A percentile compares a stretch with the other conserved stretches of the same genome.
Conservation (phyloP, 2,329 filamentous ascomycete species). For the Sarocladium oryzae region DNA sequence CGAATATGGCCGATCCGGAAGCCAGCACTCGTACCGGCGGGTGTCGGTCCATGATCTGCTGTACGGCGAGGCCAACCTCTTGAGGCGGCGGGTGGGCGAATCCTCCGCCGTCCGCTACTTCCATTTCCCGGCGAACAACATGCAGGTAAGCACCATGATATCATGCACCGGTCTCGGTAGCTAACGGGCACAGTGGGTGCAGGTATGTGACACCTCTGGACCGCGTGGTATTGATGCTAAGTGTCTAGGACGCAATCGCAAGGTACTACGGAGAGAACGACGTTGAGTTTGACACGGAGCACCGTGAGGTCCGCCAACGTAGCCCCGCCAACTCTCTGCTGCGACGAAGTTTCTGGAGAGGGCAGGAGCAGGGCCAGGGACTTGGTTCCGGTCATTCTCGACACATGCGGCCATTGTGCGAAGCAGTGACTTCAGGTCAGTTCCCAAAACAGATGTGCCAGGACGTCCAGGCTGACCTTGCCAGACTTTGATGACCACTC, state of each 20-base stretch:
- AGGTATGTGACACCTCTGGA: too few species aligned
- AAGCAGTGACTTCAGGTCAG: not conserved
- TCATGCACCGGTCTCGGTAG: not conserved
- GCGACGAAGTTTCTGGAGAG: conserved; percentile 26
- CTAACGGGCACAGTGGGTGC: too few species aligned
- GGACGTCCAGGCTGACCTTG: not conserved
- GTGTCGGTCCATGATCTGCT: not conserved
- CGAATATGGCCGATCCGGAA: not conserved
- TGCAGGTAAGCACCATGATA: conserved; percentile 15
- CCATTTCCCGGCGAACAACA: conserved; percentile 27
- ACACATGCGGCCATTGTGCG: conserved; percentile 28
- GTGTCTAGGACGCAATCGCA: conserved; percentile 21
- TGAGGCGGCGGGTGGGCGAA: not conserved
- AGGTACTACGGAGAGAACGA: conserved; percentile 21
- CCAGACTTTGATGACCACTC: too few species aligned
- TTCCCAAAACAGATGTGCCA: not conserved
- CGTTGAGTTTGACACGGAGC: too few species aligned
- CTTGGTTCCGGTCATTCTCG: conserved; percentile 22
- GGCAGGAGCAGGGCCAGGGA: conserved; percentile 23
- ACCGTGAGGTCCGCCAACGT: conserved; percentile 5
- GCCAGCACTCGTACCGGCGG: not conserved
- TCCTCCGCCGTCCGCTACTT: conserved; percentile 16
- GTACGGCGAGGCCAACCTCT: not conserved
- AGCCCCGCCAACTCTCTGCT: conserved; percentile 21
- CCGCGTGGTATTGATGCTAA: too few species aligned